Conservation (phyloP, 495 filamentous ascomycete genomes). For the Evansstolkia leycettana region DNA sequence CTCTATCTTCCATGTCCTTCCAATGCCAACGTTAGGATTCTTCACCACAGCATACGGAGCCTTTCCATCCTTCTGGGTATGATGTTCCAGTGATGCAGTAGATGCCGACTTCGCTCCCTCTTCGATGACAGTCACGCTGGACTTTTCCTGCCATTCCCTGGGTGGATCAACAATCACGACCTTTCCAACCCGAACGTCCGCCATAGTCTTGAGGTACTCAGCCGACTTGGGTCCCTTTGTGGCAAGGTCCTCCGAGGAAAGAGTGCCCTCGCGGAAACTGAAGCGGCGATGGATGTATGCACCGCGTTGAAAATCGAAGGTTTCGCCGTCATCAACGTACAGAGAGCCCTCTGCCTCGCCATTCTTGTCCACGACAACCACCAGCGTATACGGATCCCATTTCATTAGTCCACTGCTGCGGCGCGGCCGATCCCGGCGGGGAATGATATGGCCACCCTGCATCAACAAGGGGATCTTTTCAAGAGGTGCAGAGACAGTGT, state of each 20-base stretch:
- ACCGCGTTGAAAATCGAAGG: slow-evolving; percentile 74
- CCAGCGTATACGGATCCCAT: slow-evolving; percentile 86
- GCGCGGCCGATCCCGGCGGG: slow-evolving; percentile 76
- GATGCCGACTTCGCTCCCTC: slow-evolving; percentile 51
- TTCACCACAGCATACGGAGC: slow-evolving; percentile 73
- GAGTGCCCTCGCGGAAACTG: slow-evolving; percentile 39
- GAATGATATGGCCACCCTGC: slow-evolving; percentile 84
- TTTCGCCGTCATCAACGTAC: slow-evolving; percentile 91
- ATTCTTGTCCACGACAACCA: slow-evolving; percentile 60
- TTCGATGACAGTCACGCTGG: slow-evolving; percentile 52
- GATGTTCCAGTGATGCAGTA: slow-evolving; percentile 43
- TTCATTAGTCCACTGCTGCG: slow-evolving; percentile 80
- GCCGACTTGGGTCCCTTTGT: slow-evolving; percentile 50
- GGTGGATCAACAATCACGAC: slow-evolving; percentile 73
- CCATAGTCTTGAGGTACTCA: slow-evolving; percentile 65
- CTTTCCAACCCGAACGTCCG: slow-evolving; percentile 64
- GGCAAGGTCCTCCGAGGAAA: slow-evolving; percentile 37
- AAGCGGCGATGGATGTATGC: slow-evolving; percentile 81
- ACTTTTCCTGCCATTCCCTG: slow-evolving; percentile 54
- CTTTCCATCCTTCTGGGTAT: slow-evolving; percentile 43
- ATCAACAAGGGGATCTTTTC: slow-evolving; percentile 81
- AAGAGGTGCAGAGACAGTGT: slow-evolving; percentile 62
- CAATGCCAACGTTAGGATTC: slow-evolving; percentile 64
- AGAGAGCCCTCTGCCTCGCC: slow-evolving; percentile 68
- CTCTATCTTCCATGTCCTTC: slow-evolving; percentile 70